Conservation (phyloP, 2,329 filamentous ascomycete species). For the Botrytis pseudocinerea region DNA sequence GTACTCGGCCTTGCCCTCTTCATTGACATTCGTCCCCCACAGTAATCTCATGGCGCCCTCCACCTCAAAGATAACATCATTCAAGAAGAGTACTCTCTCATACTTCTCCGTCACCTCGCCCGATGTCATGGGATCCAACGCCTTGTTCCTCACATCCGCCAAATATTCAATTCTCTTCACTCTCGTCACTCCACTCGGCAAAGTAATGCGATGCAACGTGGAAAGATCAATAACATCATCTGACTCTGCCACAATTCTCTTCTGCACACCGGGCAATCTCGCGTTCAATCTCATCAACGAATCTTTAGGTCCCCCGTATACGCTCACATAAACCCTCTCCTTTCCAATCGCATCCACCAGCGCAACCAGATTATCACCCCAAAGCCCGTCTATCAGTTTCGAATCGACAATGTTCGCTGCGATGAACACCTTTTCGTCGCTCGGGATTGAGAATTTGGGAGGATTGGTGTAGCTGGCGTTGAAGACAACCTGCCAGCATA, state of each 20-base stretch:
- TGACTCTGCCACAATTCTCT: constrained; percentile 52
- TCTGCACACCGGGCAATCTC: constrained; percentile 50
- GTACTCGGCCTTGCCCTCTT: constrained; percentile 56
- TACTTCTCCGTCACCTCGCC: constrained; percentile 44
- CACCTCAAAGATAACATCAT: constrained; percentile 61
- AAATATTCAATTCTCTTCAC: constrained; percentile 74
- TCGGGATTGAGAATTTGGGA: constrained; percentile 46
- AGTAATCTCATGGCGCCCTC: constrained; percentile 57
- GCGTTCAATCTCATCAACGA: constrained; percentile 56
- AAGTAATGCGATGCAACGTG: constrained; percentile 57
- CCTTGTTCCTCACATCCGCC: constrained; percentile 71
- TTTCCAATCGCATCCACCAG: constrained; percentile 66
- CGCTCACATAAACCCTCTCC: constrained; percentile 68
- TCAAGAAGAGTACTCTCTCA: constrained; percentile 63
- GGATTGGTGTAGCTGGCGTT: constrained; percentile 48
- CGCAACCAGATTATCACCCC: constrained; percentile 61
- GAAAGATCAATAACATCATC: constrained; percentile 53
- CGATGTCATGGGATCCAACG: constrained; percentile 61
- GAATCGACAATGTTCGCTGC: constrained; percentile 72
- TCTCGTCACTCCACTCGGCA: constrained; percentile 63
- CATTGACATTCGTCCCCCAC: constrained; percentile 59
- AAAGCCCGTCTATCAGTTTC: constrained; percentile 60
- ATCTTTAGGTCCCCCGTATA: constrained; percentile 63
- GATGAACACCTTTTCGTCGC: constrained; percentile 70
- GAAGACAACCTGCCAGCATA: constrained; percentile 38